Base-by-base conservation (phyloP, 441 rosid species). In the Pelargonium citronellum region DNA sequence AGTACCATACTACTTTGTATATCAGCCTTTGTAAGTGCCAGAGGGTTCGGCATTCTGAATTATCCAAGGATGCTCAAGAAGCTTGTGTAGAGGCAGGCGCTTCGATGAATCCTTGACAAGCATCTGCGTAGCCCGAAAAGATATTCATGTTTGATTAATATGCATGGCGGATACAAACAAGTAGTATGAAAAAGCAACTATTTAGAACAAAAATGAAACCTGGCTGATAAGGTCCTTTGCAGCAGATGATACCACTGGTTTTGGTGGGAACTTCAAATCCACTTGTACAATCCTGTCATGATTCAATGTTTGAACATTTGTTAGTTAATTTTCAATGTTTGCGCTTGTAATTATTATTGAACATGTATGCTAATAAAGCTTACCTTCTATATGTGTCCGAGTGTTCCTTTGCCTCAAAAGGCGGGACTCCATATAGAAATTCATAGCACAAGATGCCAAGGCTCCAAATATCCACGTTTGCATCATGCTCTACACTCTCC, bases 391-490 rank as follows among this genome's bases (percentile, higher is more conserved):
- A 94, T 1, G 97, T 94, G 79, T 91, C 99, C 0, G 99, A 90
- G 81, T 94, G 96, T 73, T 89, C 96, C 83, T 82, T 84, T 71
- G 97, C 97, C 80, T 94, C 99, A 63, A 94, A 94, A 55, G 97
- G 96, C 74, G 97, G 97, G 1, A 87, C 83, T 0, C 99, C 97
- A 68, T 91, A 91, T 1, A 94, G 85, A 72, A 94, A 94, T 82
- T 94, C 97, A 70, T 90, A 94, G 73, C 96, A 91, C 64, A 94
- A 80, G 64, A 91, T 87, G 68, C 99, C 97, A 57, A 91, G 91
- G 83, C 99, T 94, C 99, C 99, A 94, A 49, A 91, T 90, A 81
- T 94, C 97, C 67, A 91, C 99, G 68, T 80, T 91, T 47, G 97
- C 91, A 74, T 95, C 99, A 76, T 95, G 99, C 83, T 95, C 99